Base-by-base conservation (phyloP, 352 stramenopile genomes). In the Chrysophaeum taylorii region DNA sequence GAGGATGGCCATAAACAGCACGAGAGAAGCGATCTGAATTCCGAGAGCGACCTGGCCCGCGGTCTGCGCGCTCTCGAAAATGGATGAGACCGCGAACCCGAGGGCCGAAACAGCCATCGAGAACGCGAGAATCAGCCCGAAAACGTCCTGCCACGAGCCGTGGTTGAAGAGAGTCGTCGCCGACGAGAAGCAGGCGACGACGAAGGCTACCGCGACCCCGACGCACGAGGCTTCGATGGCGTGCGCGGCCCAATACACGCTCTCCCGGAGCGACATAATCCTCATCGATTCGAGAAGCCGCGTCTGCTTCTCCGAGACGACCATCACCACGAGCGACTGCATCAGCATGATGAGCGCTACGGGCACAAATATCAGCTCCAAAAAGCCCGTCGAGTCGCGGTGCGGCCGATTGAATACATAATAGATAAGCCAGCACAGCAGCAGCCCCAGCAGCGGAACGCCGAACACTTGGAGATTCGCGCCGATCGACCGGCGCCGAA, bases 1-100 rank as follows among this genome's bases (percentile, higher is more conserved):
- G 2, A 62, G 9, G n/a, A 62, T 7, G 50, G 23, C 25, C 5
- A 62, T 25, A n/a, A 62, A 62, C 25, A 62, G 2, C 25, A 21
- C 27, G 50, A 62, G 15, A 4, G 5, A 38, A 1, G 27, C 50
- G n/a, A 36, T 9, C 50, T 62, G 50, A 2, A n/a, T 31, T 2
- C 2, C 50, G 27, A 62, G 50, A 9, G 50, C 50, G 50, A 37
- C 15, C n/a, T 72, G 68, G 7, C 45, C 38, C 12, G 25, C 35
- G n/a, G 31, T 50, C 48, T 72, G 68, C 25, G 68, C 0, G 35
- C 23, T 62, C 53, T 72, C 68, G 27, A 67, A 67, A 52, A 72
- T 38, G 27, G 68, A 45, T 27, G 33, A 21, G n/a, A 68, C 0
- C 14, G 52, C 38, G 50, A 68, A 72, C 14, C 1, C 35, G 36